Base-by-base conservation (phyloP, 2,329 filamentous ascomycete genomes). In the Cercospora nicotianae region DNA sequence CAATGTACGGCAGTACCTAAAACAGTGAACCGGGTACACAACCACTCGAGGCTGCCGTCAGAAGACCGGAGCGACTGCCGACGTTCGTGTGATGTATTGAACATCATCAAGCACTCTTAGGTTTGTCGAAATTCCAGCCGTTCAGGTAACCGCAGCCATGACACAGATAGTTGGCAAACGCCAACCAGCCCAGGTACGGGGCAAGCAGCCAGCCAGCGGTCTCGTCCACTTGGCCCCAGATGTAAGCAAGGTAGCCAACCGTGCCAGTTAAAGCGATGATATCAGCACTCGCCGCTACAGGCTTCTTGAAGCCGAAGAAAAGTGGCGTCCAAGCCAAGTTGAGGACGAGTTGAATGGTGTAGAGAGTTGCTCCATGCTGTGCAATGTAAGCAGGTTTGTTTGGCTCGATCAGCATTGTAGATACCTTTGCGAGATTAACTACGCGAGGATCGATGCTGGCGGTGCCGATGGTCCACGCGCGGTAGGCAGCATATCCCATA, bases 271-370 rank as follows among this genome's bases (percentile, higher is more conserved):
- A 83, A 0, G 89, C 85, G 30, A 91, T 80, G 61, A 96, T 90
- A 77, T 97, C 92, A 30, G 86, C 85, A 6, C 92, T 88, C 3
- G 94, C 93, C 76, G 88, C 87, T 63, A 90, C 84, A 1, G 93
- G 93, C 16, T 87, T 87, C 71, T 90, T 89, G 61, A 90, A 77
- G n/a, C 87, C 86, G 77, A 97, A 97, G 86, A 97, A 97, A 10
- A 97, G 86, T 12, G 94, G 94, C 87, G 93, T 97, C 92, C 92
- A 98, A 64, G 90, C 80, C 31, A 96, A 83, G 79, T 97, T 97
- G 62, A 97, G 84, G 10, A 86, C 91, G 6, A 97, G 88, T 81
- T 97, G 94, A 68, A 93, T 84, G 2, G 91, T 91, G 83, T 97
- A 97, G 31, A 97, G 85, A 0, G 90, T 92, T 67, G 92, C 90